Conservation (phyloP, 2,329 filamentous ascomycete species). For the Monilinia polystroma region DNA sequence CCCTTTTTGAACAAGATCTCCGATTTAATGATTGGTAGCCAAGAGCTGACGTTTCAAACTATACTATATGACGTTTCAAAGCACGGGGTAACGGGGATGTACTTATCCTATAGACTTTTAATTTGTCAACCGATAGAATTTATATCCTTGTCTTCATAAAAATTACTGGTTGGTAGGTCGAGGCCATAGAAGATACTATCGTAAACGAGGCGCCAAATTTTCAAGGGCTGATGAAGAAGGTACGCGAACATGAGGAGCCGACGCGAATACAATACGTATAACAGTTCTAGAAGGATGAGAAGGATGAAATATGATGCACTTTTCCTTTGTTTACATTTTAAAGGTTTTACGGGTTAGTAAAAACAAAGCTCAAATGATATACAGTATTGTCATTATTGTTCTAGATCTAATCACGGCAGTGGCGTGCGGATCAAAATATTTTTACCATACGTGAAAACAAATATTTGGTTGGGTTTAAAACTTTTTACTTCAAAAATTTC, state of each 20-base stretch:
- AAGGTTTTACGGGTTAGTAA: background rate
- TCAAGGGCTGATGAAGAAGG: background rate
- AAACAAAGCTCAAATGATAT: too few species aligned
- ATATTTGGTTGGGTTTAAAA: too few species aligned
- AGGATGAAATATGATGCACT: background rate
- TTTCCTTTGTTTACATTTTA: background rate
- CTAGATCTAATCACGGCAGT: background rate
- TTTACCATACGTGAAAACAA: too few species aligned
- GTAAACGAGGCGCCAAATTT: background rate
- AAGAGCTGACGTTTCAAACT: constrained; percentile 12
- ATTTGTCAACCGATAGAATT: constrained; percentile 10
- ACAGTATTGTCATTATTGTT: background rate
- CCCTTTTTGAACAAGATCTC: background rate
- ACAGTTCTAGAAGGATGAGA: constrained; percentile 2
- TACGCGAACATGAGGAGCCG: background rate
- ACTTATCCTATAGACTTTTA: background rate
- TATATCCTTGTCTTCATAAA: background rate
- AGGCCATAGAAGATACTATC: background rate
- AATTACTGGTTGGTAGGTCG: constrained; percentile 2
- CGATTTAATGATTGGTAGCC: constrained; percentile 7
- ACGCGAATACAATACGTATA: background rate
- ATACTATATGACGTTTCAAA: constrained; percentile 10
- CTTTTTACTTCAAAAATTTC: background rate
- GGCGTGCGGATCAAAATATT: background rate
- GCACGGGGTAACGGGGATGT: background rate